Evolutionary conservation across 2,329 filamentous ascomycete genomes (phyloP), one percentile per base, ranked within the genome.

Genomic region (Leptographium flavum): DNA sequence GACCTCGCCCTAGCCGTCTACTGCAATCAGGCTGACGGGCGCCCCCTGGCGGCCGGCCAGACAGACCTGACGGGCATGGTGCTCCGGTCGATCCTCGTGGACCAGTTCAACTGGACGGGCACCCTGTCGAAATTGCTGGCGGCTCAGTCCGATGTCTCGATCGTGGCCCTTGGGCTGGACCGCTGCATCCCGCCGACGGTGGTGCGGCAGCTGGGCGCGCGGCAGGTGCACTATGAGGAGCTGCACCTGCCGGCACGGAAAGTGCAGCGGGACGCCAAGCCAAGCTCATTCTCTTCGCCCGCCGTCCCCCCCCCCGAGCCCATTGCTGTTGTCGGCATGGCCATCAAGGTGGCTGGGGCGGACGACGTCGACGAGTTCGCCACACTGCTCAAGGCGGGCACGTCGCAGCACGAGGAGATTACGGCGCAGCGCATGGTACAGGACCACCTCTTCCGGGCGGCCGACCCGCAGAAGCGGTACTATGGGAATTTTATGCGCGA

Each of bases 291-390:
- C 10, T 22, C 10, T n/a, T 21, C 5, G 31, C 31, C 7, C 11
- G 6, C 31, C 31, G 6, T 13, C 11, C 31, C n/a, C n/a, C 22
- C 27, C n/a, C 33, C 44, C 7, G 32, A 48, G 4, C 45, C 45
- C 28, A 49, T 66, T 35, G 63, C 63, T 3, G 53, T 67, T 1
- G 49, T 67, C 4, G 63, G 63, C 6, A 61, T 65, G 60, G 53
- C 62, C 0, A 47, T 51, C 39, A 56, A 60, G 27, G 51, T 57
- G 0, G 54, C 63, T 0, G 60, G 60, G 0, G 63, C 61, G 3
- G 56, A 64, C 7, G 53, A 58, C 32, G 35, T 61, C 0, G 56
- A 59, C 2, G 59, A 61, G 33, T 63, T 62, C 49, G 58, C 51
- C 53, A 38, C 59, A 0, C 42, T 66, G 19, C 45, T 64, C 7